phyloP scores from a whole-genome alignment of 2,329 filamentous ascomycete species.

The Nothomitra cinnamomea region DNA sequence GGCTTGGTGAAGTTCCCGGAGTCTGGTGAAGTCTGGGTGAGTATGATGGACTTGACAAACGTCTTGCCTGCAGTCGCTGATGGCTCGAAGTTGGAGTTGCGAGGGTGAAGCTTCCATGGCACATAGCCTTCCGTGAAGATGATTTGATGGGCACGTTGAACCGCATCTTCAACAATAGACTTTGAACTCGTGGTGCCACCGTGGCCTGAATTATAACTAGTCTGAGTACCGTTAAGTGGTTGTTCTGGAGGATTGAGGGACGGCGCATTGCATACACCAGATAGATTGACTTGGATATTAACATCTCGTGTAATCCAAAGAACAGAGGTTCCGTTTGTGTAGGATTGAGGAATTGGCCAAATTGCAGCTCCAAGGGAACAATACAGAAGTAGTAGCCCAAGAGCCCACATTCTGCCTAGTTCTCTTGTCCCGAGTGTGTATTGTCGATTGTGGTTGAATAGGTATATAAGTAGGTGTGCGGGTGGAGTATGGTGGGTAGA shows the following conservation, averaged over 20 bases:
- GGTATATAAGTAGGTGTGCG: too few relatives aligned
- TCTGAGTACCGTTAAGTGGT: background rate
- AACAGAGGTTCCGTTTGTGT: constrained; percentile 9
- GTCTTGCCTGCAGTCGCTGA: constrained; percentile 24
- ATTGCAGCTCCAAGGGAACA: constrained; percentile 8
- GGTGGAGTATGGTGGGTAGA: too few relatives aligned
- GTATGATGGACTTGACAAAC: constrained; percentile 40
- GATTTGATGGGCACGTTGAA: constrained; percentile 38
- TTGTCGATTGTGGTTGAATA: too few relatives aligned
- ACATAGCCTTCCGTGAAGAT: constrained; percentile 54
- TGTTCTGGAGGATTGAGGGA: background rate
- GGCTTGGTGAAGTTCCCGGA: constrained; percentile 23
- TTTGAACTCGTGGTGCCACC: background rate
- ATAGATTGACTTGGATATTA: background rate
- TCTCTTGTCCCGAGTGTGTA: too few relatives aligned
- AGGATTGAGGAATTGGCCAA: constrained; percentile 13
- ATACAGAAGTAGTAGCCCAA: background rate
- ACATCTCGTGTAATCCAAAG: constrained; percentile 13
- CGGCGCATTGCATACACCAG: background rate
- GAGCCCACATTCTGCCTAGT: background rate
- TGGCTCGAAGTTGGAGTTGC: constrained; percentile 50
- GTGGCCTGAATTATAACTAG: background rate
- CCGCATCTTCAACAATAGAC: constrained; percentile 27
- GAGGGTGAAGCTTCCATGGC: constrained; percentile 60
- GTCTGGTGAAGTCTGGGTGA: constrained; percentile 43